Evolutionary conservation across 2,329 filamentous ascomycete species (phyloP).

Genomic region (Epicoccum sorghinum): DNA sequence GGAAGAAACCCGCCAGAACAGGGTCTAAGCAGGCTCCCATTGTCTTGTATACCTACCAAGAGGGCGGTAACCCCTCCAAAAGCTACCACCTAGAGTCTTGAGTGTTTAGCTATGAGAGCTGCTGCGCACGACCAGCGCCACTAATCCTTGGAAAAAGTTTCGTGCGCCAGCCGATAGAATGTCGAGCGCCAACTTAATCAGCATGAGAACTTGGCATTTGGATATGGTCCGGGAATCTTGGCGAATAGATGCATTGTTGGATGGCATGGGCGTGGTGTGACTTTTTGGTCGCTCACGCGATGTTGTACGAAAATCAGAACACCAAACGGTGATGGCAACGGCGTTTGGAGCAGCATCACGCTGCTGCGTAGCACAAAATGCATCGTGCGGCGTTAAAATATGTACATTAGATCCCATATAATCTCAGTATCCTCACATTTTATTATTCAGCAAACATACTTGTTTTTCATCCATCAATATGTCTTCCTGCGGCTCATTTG

Average conservation of each 20-base stretch:
- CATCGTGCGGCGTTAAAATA: slow-evolving; percentile 5
- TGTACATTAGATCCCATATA: slow-evolving; percentile 13
- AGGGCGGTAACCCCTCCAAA: not conserved
- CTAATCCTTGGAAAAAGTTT: not conserved
- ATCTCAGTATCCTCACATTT: slow-evolving; percentile 5
- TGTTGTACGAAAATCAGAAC: slow-evolving; percentile 10
- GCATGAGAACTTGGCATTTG: not conserved
- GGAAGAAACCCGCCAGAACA: slow-evolving; percentile 38
- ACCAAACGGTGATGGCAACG: slow-evolving; percentile 13
- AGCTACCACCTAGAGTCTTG: not conserved
- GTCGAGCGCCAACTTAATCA: not conserved
- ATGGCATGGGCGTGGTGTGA: slow-evolving; percentile 23
- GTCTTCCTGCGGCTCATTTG: slow-evolving; percentile 18
- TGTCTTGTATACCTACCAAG: not conserved
- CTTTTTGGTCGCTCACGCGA: slow-evolving; percentile 13
- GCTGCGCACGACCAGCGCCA: not conserved
- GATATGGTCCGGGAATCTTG: not conserved
- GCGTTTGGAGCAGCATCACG: slow-evolving; percentile 16
- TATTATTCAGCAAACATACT: not conserved
- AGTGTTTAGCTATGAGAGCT: not conserved
- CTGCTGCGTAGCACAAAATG: slow-evolving; percentile 4
- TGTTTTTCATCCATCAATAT: not conserved
- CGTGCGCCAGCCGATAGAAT: not conserved
- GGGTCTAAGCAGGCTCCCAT: slow-evolving; percentile 13
- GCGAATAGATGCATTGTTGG: slow-evolving; percentile 2